Evolutionary conservation across 257 asterid species (phyloP).

Genomic region (Osmanthus fragrans): DNA sequence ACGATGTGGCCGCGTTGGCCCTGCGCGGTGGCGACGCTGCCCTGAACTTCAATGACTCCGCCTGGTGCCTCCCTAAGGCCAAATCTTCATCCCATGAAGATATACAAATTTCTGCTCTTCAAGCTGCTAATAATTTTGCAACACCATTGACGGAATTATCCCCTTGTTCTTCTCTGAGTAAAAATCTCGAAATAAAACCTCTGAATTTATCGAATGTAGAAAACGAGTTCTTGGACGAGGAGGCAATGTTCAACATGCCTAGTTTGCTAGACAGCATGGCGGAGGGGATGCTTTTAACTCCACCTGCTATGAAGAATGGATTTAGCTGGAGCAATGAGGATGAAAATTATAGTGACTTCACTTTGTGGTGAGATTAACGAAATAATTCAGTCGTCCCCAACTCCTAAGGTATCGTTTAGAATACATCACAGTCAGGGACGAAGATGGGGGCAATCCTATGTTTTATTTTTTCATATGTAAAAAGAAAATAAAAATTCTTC

Average conservation of each 20-base stretch:
- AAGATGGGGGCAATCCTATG: too few species aligned
- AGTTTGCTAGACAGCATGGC: conserved; percentile 71
- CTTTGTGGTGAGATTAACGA: conserved; percentile 46
- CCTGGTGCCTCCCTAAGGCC: conserved; percentile 30
- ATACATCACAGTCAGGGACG: too few species aligned
- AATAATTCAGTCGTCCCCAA: not conserved
- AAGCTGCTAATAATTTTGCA: conserved; percentile 31
- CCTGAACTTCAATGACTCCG: conserved; percentile 37
- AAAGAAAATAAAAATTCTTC: too few species aligned
- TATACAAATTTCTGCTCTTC: conserved; percentile 35
- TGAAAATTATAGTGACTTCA: conserved; percentile 34
- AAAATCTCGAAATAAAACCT: not conserved
- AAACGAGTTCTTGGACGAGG: conserved; percentile 54
- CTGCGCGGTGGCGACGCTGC: conserved; percentile 35
- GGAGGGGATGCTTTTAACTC: conserved; percentile 80
- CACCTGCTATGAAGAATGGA: conserved; percentile 65
- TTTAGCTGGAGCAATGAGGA: conserved; percentile 45
- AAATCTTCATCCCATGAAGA: conserved; percentile 34
- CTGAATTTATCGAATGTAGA: not conserved
- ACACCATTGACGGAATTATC: not conserved
- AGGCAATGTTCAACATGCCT: conserved; percentile 73
- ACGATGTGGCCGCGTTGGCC: conserved; percentile 53
- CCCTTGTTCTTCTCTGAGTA: not conserved
- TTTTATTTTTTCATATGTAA: too few species aligned
- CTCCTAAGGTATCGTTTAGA: not conserved